These are phyloP conservation scores for Quercus rubra DNA, from an alignment of 306 rosid species.

Conservation along the genomic window DNA sequence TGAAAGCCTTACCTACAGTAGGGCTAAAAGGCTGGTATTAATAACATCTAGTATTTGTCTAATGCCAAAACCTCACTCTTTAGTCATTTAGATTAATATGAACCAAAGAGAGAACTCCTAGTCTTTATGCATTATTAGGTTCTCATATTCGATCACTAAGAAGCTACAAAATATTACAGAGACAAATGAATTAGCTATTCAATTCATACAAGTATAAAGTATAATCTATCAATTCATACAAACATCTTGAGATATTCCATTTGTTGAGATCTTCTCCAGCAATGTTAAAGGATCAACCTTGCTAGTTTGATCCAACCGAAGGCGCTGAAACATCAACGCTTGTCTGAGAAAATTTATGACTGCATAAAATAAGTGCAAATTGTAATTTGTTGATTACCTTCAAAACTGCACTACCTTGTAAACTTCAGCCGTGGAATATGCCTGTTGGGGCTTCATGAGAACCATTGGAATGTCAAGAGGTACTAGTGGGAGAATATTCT, in stretches of 20 bases:
- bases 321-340: constrained; percentile 43
- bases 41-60: not conserved
- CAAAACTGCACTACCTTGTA: constrained; percentile 66
- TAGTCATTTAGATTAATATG: not conserved
- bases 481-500: constrained; percentile 65
- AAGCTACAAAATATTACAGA: not conserved
- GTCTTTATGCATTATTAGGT: not conserved
- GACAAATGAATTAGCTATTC: not conserved
- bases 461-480: constrained; percentile 80
- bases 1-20: no score
- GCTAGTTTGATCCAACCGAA: constrained; percentile 67
- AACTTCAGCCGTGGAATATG: constrained; percentile 93
- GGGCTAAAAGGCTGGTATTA: not conserved
- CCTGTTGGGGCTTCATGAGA: constrained; percentile 89
- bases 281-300: constrained; percentile 64
- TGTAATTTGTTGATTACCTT: not conserved
- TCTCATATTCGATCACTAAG: not conserved
- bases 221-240: constrained; percentile 46
- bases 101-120: not conserved
- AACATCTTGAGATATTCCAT: constrained; percentile 81
- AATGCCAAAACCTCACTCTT: not conserved
- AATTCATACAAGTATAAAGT: not conserved
- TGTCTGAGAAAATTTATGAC: constrained; percentile 7
- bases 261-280: constrained; percentile 66
- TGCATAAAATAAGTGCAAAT: constrained; percentile 3